Evolutionary conservation across 257 asterid species (phyloP), one percentile per base, ranked within the genome.

Genomic region (Plantago ovata): DNA sequence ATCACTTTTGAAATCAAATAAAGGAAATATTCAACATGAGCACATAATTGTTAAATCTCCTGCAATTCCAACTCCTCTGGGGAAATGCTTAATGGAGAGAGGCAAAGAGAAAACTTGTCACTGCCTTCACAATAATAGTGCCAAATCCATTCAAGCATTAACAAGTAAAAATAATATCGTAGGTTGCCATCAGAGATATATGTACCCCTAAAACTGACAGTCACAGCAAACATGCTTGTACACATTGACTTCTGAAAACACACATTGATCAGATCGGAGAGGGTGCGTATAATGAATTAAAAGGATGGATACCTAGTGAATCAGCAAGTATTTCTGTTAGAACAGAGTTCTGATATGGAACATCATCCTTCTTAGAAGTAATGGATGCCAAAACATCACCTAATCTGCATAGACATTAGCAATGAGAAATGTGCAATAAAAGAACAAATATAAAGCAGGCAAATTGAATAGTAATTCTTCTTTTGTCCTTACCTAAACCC

Each of bases 301-400:
- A 56, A 6, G 59, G 58, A 66, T 12, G 33, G 41, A 39, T 81
- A 89, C 99, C 99, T 71, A 93, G 70, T 36, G 88, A 84, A 69
- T 93, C 99, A 36, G 95, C 94, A 64, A 89, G 96, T 61, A 86
- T 58, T 70, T 84, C 80, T 39, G 99, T 93, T 24, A 93, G 83
- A 77, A 69, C 72, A 2, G 99, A 89, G 84, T 93, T 86, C 63
- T 67, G 95, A 53, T 84, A 82, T 3, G 97, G 99, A 64, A 89
- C 77, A 50, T 47, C 63, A 63, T 93, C 95, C 68, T 89, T 89
- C 81, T 78, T 77, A 28, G 97, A 81, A 46, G 92, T 76, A 69
- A 93, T 70, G 70, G 96, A 84, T 65, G 89, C 80, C 88, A 93
- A 72, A 70, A 93, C 99, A 84, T 93, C 97, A 70, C 97, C 96